Conservation (phyloP, 148 eudicot genomes). For the Salicornia ramosissima region DNA sequence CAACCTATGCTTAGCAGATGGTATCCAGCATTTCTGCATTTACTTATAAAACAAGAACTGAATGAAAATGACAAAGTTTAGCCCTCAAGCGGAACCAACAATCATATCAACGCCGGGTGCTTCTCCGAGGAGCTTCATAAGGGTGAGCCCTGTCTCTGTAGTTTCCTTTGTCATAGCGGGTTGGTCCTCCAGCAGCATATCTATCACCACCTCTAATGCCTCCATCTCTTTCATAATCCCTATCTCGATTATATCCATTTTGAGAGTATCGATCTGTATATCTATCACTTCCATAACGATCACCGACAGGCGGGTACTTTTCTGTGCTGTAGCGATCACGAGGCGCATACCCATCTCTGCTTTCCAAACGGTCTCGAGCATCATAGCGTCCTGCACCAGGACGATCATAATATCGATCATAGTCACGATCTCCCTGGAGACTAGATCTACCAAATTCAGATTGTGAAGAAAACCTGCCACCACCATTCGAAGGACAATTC, state of each 20-base stretch:
- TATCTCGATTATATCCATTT: constrained; percentile 36
- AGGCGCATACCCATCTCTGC: constrained; percentile 32
- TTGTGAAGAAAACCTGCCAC: constrained; percentile 29
- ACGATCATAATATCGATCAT: constrained; percentile 31
- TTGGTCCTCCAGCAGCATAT: constrained; percentile 39
- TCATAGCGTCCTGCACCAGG: constrained; percentile 34
- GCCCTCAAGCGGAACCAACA: constrained; percentile 3
- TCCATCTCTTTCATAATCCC: constrained; percentile 37
- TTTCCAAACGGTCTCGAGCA: constrained; percentile 35
- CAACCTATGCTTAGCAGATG: constrained; percentile 11
- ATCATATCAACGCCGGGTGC: constrained; percentile 23
- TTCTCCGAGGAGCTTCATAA: constrained; percentile 35
- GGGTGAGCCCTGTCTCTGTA: constrained; percentile 37
- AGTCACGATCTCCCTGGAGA: constrained; percentile 32
- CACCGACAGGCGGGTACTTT: constrained; percentile 35
- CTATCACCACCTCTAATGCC: constrained; percentile 34
- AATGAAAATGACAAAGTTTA: constrained; percentile 4
- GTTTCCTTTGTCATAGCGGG: constrained; percentile 34
- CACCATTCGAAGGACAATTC: constrained; percentile 43
- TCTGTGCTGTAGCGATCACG: constrained; percentile 37
- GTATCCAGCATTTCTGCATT: constrained; percentile 18
- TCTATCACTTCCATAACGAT: constrained; percentile 37
- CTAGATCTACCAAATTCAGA: constrained; percentile 28
- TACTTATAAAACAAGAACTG: constrained; percentile 16
- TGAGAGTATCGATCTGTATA: constrained; percentile 27